These are phyloP conservation scores for Multifurca ochricompacta DNA, from an alignment of 768 basidiomycete genomes.

Conservation along the genomic window DNA sequence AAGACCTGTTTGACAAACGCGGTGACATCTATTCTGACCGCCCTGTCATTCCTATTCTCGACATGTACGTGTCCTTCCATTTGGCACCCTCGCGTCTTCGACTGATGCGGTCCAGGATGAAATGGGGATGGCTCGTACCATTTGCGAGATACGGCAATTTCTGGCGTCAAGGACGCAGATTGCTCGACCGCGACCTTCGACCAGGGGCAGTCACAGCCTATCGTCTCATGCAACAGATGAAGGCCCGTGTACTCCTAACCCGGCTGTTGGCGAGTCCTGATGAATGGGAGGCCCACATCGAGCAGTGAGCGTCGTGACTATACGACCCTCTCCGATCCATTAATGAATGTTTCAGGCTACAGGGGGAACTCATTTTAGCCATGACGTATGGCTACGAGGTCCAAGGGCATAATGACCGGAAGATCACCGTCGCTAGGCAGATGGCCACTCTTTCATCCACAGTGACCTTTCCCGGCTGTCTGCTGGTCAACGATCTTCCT, in stretches of 20 bases:
- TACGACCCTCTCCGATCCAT: not conserved
- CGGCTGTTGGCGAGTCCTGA: not conserved
- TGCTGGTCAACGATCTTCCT: conserved; percentile 14
- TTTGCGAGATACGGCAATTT: not conserved
- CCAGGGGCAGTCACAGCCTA: not conserved
- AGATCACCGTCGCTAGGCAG: not conserved
- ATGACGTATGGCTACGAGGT: conserved; percentile 9
- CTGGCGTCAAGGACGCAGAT: not conserved
- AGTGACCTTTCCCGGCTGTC: not conserved
- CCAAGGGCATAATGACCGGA: not conserved
- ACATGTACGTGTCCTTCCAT: not conserved
- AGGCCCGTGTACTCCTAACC: not conserved
- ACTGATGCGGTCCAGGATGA: not conserved
- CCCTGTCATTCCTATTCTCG: not conserved
- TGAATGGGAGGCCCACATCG: not conserved
- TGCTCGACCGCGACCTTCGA: conserved; percentile 7
- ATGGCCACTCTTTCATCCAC: not conserved
- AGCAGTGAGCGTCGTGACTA: not conserved
- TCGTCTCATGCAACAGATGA: not conserved
- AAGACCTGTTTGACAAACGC: conserved; percentile 45
- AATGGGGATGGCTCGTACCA: not conserved
- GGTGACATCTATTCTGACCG: conserved; percentile 29
- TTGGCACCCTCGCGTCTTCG: not conserved
- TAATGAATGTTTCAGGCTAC: not conserved
- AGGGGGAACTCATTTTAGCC: not conserved